Evolutionary conservation across 1,139 yeast genomes (phyloP).

Genomic region (Suhomyces chickasaworum): DNA sequence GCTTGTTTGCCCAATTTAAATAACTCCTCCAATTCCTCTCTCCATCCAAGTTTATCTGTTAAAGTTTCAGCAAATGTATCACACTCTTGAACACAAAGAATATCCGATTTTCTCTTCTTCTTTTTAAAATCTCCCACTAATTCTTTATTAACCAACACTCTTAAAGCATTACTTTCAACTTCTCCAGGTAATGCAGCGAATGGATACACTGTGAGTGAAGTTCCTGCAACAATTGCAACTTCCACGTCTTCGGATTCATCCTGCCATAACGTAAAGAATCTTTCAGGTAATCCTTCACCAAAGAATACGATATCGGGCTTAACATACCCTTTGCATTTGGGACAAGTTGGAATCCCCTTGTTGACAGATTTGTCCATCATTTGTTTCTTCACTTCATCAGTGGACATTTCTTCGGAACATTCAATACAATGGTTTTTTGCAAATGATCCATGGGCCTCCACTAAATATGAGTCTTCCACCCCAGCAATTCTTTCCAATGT

Average conservation of each 20-base stretch:
- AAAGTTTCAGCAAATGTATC: conserved; percentile 61
- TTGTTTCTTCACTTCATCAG: conserved; percentile 48
- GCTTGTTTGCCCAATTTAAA: conserved; percentile 12
- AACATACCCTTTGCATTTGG: conserved; percentile 67
- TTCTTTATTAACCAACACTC: conserved; percentile 76
- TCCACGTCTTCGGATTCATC: conserved; percentile 62
- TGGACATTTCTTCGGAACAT: conserved; percentile 59
- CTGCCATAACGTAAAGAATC: conserved; percentile 70
- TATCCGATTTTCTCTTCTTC: conserved; percentile 56
- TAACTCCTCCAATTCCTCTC: conserved; percentile 45
- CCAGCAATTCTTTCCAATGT: conserved; percentile 89
- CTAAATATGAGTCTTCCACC: conserved; percentile 58
- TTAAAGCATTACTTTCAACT: conserved; percentile 45
- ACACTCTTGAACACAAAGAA: conserved; percentile 60
- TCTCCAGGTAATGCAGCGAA: conserved; percentile 82
- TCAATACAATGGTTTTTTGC: conserved; percentile 81
- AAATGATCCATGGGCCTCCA: conserved; percentile 96
- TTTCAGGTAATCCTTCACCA: conserved; percentile 79
- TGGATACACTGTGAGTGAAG: conserved; percentile 86
- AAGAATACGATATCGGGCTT: conserved; percentile 94
- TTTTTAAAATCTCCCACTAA: conserved; percentile 69
- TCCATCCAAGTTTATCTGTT: conserved; percentile 66
- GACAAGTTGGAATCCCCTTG: conserved; percentile 52
- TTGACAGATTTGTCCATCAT: conserved; percentile 33
- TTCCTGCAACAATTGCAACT: conserved; percentile 86